phyloP scores from a whole-genome alignment of 306 rosid species.

The Prunus dulcis region DNA sequence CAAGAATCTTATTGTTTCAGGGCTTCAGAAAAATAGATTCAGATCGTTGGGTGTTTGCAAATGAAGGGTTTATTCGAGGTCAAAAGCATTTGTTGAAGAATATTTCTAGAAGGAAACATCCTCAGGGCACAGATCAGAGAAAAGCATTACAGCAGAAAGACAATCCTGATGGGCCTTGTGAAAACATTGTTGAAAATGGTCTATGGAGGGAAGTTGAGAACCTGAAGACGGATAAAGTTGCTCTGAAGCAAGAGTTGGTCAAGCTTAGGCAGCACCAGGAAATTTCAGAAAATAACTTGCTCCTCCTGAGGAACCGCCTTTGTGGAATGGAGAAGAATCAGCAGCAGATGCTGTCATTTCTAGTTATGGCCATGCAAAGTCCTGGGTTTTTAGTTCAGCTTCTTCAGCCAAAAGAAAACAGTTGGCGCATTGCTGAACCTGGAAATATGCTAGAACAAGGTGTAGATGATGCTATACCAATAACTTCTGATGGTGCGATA shows the following conservation, averaged over 20 bases:
- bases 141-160: slow-evolving; percentile 39
- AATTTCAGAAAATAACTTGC: slow-evolving; percentile 56
- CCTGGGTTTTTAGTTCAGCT: slow-evolving; percentile 77
- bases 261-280: slow-evolving; percentile 84
- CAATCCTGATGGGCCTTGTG: slow-evolving; percentile 31
- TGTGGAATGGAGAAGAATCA: slow-evolving; percentile 91
- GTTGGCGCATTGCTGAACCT: slow-evolving; percentile 65
- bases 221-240: slow-evolving; percentile 66
- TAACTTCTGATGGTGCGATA: slow-evolving; percentile 54
- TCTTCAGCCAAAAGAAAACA: slow-evolving; percentile 76
- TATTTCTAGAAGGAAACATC: slow-evolving; percentile 68
- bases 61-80: slow-evolving; percentile 66
- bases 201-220: slow-evolving; percentile 83
- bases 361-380: slow-evolving; percentile 92
- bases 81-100: slow-evolving; percentile 74
- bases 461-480: slow-evolving; percentile 31
- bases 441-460: slow-evolving; percentile 45
- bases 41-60: slow-evolving; percentile 86
- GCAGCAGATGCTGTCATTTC: slow-evolving; percentile 91
- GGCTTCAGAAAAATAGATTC: slow-evolving; percentile 90
- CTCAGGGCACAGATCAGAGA: slow-evolving; percentile 54
- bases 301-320: slow-evolving; percentile 60
- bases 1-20: slow-evolving; percentile 39
- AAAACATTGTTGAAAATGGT: slow-evolving; percentile 26
- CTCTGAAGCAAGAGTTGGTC: slow-evolving; percentile 72